Percentiles rank a stretch among this genome's conserved stretches.
Evolutionary conservation across 169 alveolate genomes (phyloP).

Genomic region (Babesia gibsoni): DNA sequence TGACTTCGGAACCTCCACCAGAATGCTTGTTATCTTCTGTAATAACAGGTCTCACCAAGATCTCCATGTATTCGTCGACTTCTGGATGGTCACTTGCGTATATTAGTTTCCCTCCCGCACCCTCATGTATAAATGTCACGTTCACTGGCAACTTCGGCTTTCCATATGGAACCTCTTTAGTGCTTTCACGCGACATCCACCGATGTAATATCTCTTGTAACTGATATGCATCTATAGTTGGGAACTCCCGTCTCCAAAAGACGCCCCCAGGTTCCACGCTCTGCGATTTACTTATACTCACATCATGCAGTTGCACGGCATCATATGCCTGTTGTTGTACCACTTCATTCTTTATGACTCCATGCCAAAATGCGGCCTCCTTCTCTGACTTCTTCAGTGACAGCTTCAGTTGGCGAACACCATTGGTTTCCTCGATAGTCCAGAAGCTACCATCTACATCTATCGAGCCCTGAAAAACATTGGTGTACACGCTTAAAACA

Average conservation of each 20-base stretch:
- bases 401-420: constrained; percentile 7
- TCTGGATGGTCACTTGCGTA: constrained; percentile 6
- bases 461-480: constrained; percentile 11
- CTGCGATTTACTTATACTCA: not conserved
- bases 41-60: constrained; percentile 7
- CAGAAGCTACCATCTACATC: constrained; percentile 56
- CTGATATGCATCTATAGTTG: not conserved
- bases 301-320: constrained; percentile 5
- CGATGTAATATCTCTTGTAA: constrained; percentile 37
- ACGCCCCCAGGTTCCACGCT: constrained; percentile 29
- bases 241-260: constrained; percentile 11
- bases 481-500: not conserved
- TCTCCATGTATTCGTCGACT: constrained; percentile 36
- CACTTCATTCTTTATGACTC: constrained; percentile 28
- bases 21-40: constrained; percentile 13
- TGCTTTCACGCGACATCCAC: constrained; percentile 44
- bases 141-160: constrained; percentile 44
- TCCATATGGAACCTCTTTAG: constrained; percentile 38
- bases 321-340: constrained; percentile 36
- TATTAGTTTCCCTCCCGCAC: constrained; percentile 20
- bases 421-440: constrained; percentile 30
- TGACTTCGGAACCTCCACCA: constrained; percentile 25
- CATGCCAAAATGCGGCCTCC: constrained; percentile 23
- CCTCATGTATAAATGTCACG: constrained; percentile 8
- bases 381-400: constrained; percentile 33